These are phyloP conservation scores for Neurospora sp. DNA, from an alignment of 2,329 filamentous ascomycete species.

Conservation along the genomic window DNA sequence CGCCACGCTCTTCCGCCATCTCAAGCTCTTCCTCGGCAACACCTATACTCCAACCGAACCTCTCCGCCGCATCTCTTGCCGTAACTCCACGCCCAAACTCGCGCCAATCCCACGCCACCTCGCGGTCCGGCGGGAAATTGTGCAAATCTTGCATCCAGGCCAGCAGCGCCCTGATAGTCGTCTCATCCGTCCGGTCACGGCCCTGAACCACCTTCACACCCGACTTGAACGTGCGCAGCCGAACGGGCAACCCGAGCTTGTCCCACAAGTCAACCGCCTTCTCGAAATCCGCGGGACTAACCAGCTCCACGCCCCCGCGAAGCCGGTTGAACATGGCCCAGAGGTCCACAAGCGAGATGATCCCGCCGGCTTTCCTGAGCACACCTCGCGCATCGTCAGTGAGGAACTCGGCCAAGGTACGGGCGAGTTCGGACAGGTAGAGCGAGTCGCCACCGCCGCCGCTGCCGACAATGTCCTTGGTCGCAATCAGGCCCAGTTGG, in stretches of 20 bases:
- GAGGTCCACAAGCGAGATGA: slow-evolving; percentile 80
- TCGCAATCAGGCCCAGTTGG: slow-evolving; percentile 82
- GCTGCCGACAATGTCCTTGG: slow-evolving; percentile 81
- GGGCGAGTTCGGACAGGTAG: slow-evolving; percentile 78
- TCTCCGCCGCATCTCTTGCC: slow-evolving; percentile 77
- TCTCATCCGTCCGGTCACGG: slow-evolving; percentile 80
- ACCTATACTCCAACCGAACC: slow-evolving; percentile 94
- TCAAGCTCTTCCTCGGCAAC: slow-evolving; percentile 92
- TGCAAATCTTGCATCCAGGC: slow-evolving; percentile 71
- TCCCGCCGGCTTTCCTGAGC: slow-evolving; percentile 70
- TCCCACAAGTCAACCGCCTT: slow-evolving; percentile 87
- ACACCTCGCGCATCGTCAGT: slow-evolving; percentile 77
- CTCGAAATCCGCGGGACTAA: slow-evolving; percentile 85
- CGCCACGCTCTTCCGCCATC: slow-evolving; percentile 89
- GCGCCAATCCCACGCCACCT: slow-evolving; percentile 66
- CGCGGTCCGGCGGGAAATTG: slow-evolving; percentile 51
- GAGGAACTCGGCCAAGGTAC: slow-evolving; percentile 80
- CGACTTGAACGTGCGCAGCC: slow-evolving; percentile 80
- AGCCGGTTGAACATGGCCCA: slow-evolving; percentile 95
- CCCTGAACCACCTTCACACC: slow-evolving; percentile 92
- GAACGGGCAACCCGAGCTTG: slow-evolving; percentile 73
- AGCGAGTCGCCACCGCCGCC: slow-evolving; percentile 69
- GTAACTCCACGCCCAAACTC: slow-evolving; percentile 78
- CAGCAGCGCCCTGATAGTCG: slow-evolving; percentile 68
- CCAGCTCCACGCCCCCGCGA: slow-evolving; percentile 84